Percentiles rank a stretch among this genome's conserved stretches.
Evolutionary conservation across 495 filamentous ascomycete species (phyloP).

Genomic region (Talaromyces proteolyticus): DNA sequence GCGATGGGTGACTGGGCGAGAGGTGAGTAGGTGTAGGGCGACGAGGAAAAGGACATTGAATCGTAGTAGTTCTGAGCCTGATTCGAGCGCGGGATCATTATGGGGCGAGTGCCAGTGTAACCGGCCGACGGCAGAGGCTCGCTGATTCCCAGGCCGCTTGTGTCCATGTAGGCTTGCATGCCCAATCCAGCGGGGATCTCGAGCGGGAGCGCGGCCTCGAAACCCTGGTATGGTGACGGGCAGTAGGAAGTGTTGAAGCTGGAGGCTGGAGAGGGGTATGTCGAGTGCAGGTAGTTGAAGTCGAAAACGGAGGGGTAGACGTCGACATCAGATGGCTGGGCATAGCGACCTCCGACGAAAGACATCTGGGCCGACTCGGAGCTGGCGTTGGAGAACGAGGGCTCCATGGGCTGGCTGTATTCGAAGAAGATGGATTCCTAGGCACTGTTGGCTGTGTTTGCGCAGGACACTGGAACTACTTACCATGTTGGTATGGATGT

Average conservation of each 20-base stretch:
- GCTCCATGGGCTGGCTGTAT: constrained; percentile 16
- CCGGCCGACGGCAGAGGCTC: background rate
- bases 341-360: too few species aligned
- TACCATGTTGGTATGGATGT: background rate
- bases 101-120: background rate
- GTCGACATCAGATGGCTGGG: background rate
- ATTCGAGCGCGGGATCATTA: background rate
- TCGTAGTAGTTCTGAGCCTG: background rate
- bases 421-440: background rate
- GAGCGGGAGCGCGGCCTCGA: background rate
- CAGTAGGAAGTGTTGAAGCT: background rate
- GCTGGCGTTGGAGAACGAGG: constrained; percentile 15
- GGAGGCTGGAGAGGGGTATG: background rate
- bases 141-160: background rate
- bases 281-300: background rate
- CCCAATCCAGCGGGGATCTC: background rate
- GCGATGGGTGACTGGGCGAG: too few species aligned
- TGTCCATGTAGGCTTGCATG: background rate
- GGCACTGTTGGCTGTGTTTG: background rate
- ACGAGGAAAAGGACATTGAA: background rate
- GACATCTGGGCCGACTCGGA: constrained; percentile 16
- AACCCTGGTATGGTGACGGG: background rate
- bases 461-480: too few species aligned
- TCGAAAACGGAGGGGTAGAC: background rate
- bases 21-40: background rate